Conservation (phyloP, 1,284 basidiomycete species). For the Grifola frondosa region DNA sequence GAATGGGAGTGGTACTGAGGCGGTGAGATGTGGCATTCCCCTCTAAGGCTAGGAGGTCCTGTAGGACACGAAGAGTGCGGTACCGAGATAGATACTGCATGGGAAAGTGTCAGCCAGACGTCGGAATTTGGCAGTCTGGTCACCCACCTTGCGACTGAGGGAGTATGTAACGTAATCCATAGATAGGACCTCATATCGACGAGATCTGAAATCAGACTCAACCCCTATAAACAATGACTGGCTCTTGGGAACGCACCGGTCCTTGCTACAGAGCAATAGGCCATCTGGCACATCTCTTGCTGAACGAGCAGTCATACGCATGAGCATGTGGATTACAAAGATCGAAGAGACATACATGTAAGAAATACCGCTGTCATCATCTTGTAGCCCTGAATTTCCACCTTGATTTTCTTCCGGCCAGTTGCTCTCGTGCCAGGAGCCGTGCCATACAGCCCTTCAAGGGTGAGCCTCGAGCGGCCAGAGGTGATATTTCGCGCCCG, state of each 20-base stretch:
- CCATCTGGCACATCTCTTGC: conserved; percentile 18
- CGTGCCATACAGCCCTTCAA: conserved; percentile 33
- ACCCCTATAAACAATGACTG: too few species aligned
- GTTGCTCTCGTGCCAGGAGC: conserved; percentile 22
- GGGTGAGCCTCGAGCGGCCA: conserved; percentile 26
- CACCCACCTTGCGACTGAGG: conserved; percentile 38
- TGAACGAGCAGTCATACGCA: background rate
- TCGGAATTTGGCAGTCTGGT: background rate
- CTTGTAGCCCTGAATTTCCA: conserved; percentile 43
- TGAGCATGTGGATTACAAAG: conserved; percentile 2
- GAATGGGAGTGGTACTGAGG: conserved; percentile 22
- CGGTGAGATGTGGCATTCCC: conserved; percentile 13
- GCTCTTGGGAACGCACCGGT: too few species aligned
- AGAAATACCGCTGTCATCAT: conserved; percentile 43
- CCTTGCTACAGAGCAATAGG: conserved; percentile 21
- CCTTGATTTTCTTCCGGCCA: conserved; percentile 30
- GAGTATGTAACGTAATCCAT: conserved; percentile 44
- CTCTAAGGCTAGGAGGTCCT: conserved; percentile 34
- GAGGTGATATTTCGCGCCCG: background rate
- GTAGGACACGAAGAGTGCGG: conserved; percentile 21
- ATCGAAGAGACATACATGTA: conserved; percentile 39
- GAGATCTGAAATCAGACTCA: conserved; percentile 33
- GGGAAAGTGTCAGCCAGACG: background rate
- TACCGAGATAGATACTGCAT: conserved; percentile 40
- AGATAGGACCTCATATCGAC: conserved; percentile 41